These are phyloP conservation scores for Penicillium canariense DNA, from an alignment of 495 filamentous ascomycete species.

Conservation along the genomic window DNA sequence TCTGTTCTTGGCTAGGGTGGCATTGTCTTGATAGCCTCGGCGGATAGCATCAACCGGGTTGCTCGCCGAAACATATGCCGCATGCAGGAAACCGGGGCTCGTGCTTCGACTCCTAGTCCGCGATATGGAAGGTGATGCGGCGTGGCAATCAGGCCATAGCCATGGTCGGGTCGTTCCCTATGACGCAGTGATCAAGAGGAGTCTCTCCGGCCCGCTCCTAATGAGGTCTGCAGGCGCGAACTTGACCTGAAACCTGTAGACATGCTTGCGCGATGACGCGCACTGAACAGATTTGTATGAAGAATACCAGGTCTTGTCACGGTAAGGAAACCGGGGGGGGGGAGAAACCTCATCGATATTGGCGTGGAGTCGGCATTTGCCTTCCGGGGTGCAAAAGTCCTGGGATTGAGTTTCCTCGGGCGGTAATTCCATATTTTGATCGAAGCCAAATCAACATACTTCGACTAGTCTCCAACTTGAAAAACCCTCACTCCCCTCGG, in stretches of 20 bases:
- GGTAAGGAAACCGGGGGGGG: not conserved
- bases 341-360: not conserved
- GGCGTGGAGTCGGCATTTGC: slow-evolving; percentile 1
- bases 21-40: not conserved
- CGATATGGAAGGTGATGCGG: slow-evolving; percentile 1
- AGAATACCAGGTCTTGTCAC: not conserved
- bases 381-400: not conserved
- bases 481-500: not conserved
- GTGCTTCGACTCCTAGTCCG: slow-evolving; percentile 7
- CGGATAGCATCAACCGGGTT: not conserved
- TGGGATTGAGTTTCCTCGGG: slow-evolving; percentile 10
- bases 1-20: too few relatives aligned
- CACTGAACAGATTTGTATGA: not conserved
- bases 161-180: not conserved
- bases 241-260: not conserved
- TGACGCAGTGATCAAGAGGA: not conserved
- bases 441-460: not conserved
- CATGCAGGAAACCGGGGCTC: slow-evolving; percentile 3
- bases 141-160: slow-evolving; percentile 5
- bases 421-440: not conserved
- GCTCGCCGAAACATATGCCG: not conserved
- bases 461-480: slow-evolving; percentile 3
- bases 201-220: not conserved
- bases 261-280: not conserved
- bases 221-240: not conserved